Conservation (phyloP, 805 yeast genomes). For the Pachysolen tannophilus region DNA sequence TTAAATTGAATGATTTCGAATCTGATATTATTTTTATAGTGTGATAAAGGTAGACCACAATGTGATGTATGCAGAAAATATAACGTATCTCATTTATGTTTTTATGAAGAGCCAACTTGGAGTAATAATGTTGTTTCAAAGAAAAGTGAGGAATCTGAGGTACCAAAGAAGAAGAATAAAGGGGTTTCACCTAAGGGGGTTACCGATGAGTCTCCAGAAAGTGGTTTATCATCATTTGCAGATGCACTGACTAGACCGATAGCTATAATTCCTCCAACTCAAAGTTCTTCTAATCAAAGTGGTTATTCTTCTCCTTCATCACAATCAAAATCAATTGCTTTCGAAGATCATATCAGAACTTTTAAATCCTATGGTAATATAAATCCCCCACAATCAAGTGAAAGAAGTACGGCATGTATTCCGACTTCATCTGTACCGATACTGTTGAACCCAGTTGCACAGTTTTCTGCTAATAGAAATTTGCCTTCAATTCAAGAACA, state of each 20-base stretch:
- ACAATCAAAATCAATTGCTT: background rate
- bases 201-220: background rate
- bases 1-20: no score
- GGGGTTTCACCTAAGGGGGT: background rate
- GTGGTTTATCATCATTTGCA: background rate
- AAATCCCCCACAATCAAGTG: slow-evolving; percentile 5
- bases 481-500: slow-evolving; percentile 2
- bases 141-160: background rate
- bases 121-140: background rate
- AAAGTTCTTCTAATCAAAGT: background rate
- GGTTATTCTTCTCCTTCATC: background rate
- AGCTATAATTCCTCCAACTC: background rate
- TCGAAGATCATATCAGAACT: background rate
- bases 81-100: slow-evolving; percentile 20
- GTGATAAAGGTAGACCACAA: slow-evolving; percentile 26
- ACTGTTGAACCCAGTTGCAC: no score
- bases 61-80: slow-evolving; percentile 24
- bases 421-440: background rate
- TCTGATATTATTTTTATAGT: no score
- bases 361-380: slow-evolving; percentile 1
- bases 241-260: background rate
- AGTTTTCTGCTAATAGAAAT: background rate
- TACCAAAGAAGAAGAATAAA: background rate
- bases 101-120: slow-evolving; percentile 24
- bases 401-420: slow-evolving; percentile 1